Evolutionary conservation across 441 rosid species (phyloP), one percentile per base, ranked within the genome.

Genomic region (Jatropha multifida): DNA sequence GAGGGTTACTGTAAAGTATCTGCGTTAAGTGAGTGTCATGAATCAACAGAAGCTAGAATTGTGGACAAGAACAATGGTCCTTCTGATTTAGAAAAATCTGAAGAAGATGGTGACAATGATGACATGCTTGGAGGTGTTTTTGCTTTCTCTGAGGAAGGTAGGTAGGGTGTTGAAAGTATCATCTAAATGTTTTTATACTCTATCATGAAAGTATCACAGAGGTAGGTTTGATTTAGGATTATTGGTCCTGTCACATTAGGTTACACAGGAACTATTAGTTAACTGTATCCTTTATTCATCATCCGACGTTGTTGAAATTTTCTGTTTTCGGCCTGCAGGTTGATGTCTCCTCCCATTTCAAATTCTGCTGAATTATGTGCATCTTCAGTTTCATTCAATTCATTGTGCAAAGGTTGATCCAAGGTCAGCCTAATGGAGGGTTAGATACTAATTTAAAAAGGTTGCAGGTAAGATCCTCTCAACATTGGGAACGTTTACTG

Each of bases 91-190:
- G 88, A 82, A 58, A 90, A 92, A 76, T 76, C 86, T n/a, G 93
- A 86, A 81, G 92, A 88, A 69, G 92, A 84, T 68, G 87, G 82
- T 55, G 94, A 89, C 41, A 85, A 80, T 20, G 96, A 91, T 71
- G 94, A 89, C 72, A 87, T 93, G 88, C 87, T 93, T 23, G 99
- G 98, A 77, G 94, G 94, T 81, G 86, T 92, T 83, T 93, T 95
- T 78, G 85, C 91, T 76, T 95, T 95, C 89, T 95, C 91, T 1
- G 97, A 93, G 85, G 94, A 92, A 81, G 97, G 99, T 95, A 86
- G 49, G 63, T 95, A 86, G 49, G 63, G 27, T 15, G 13, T 6
- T 51, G 41, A 44, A 61, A 71, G 38, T 18, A 49, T 65, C 8
- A 17, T 8, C 8, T n/a, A 11, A 42, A 54, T 2, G 0, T 44